These are phyloP conservation scores for Fusarium sp. DNA, from an alignment of 2,329 filamentous ascomycete genomes.

Conservation along the genomic window DNA sequence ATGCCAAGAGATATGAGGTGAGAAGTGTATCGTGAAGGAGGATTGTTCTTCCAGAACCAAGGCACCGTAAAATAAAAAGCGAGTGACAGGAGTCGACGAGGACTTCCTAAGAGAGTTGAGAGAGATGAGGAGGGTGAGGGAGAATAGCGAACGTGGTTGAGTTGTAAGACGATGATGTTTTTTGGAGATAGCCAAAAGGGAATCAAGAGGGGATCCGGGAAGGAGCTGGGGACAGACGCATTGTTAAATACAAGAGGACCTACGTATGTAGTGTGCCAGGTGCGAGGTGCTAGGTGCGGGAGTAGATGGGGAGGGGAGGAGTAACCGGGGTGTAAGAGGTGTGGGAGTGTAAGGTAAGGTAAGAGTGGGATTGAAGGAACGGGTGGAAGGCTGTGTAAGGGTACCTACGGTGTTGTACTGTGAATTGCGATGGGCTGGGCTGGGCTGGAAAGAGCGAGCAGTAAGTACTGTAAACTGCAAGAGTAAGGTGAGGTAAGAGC, in stretches of 20 bases:
- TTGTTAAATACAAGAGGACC: conserved; percentile 51
- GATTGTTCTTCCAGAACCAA: conserved; percentile 49
- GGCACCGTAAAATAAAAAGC: conserved; percentile 72
- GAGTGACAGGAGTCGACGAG: conserved; percentile 82
- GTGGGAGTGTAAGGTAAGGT: conserved; percentile 34
- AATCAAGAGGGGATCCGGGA: conserved; percentile 46
- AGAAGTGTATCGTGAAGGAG: conserved; percentile 43
- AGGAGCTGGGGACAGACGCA: conserved; percentile 47
- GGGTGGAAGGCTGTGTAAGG: conserved; percentile 43
- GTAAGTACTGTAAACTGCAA: background rate
- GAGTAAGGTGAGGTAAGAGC: conserved; percentile 26
- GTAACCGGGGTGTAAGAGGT: conserved; percentile 34
- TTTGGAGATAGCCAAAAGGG: conserved; percentile 48
- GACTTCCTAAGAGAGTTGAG: conserved; percentile 70
- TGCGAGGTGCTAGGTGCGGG: conserved; percentile 29
- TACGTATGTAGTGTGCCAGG: background rate
- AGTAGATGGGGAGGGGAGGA: conserved; percentile 39
- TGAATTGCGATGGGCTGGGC: conserved; percentile 9
- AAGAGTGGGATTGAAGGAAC: conserved; percentile 40
- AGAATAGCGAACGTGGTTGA: conserved; percentile 64
- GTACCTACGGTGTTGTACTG: conserved; percentile 31
- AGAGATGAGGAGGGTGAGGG: conserved; percentile 52
- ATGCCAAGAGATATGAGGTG: conserved; percentile 53
- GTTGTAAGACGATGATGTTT: conserved; percentile 45
- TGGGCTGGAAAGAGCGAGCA: too few species aligned